Evolutionary conservation across 139 green algal species (phyloP), one percentile per base, ranked within the genome.

Genomic region (Asterochloris erici): DNA sequence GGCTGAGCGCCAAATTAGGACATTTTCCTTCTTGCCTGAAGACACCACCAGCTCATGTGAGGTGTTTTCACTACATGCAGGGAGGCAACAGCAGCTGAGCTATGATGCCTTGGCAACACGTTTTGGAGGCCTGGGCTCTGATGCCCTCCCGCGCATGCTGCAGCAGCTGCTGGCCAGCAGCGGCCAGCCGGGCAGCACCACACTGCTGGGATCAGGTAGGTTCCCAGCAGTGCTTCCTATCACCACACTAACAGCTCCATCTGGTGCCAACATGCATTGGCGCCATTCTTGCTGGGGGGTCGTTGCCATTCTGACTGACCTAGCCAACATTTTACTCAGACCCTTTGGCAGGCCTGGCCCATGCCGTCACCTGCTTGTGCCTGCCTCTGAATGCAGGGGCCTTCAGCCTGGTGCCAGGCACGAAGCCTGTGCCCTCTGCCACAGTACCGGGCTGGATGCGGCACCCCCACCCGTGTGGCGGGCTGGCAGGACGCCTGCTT

Each of bases 131-230:
- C 68, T 94, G 19, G 85, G 86, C 12, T 61, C 82, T 15, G 73
- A 81, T 16, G 84, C 83, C 0, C 81, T 94, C 70, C 78, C 75
- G 19, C 86, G 87, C 63, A 77, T 89, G 13, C 79, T 94, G 82
- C 74, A 62, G 54, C 61, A 70, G 14, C 79, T 85, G 63, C 79
- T 80, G 81, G 38, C 6, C 54, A 79, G 29, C 26, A n/a, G 9
- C 79, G 77, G 24, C 74, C 84, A 11, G 62, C 60, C 74, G 38
- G 85, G 89, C 0, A 54, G 91, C 1, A 82, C 54, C 61, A 90
- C 74, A 66, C 26, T 92, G 73, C 81, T 92, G 15, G 85, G 83
- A 21, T 12, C 54, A 9, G 85, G 81, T 12, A 54, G 23, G 66
- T 73, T 9, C 38, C 38, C 6, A 6, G 38, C 38, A 2, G 6